Evolutionary conservation across 2,329 filamentous ascomycete genomes (phyloP).

Genomic region (Camptophora hylomeconis): DNA sequence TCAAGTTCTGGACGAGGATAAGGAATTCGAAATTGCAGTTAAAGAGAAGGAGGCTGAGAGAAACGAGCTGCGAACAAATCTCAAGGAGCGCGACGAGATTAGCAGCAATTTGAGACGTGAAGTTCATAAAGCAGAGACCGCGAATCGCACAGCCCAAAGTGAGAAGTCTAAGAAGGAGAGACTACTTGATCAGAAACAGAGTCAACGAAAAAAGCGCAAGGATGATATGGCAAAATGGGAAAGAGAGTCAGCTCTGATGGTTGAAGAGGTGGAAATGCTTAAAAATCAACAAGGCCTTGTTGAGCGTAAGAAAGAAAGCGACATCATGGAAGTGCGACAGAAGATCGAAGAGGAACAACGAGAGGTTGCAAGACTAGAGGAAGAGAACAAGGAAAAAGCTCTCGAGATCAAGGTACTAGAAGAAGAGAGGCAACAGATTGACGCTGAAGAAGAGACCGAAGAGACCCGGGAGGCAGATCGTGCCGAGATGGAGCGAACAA

Average conservation of each 20-base stretch:
- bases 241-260: slow-evolving; percentile 40
- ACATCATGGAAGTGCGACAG: slow-evolving; percentile 28
- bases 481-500: slow-evolving; percentile 35
- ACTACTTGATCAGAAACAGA: slow-evolving; percentile 45
- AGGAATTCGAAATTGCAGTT: slow-evolving; percentile 53
- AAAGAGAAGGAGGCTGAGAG: slow-evolving; percentile 63
- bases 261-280: slow-evolving; percentile 32
- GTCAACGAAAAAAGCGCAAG: slow-evolving; percentile 46
- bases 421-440: slow-evolving; percentile 40
- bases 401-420: slow-evolving; percentile 49
- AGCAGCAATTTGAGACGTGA: slow-evolving; percentile 74
- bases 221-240: slow-evolving; percentile 48
- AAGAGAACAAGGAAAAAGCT: slow-evolving; percentile 48
- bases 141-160: slow-evolving; percentile 69
- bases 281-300: slow-evolving; percentile 30
- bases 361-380: slow-evolving; percentile 44
- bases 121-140: slow-evolving; percentile 64
- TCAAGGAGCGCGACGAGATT: slow-evolving; percentile 83
- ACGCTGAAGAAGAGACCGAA: slow-evolving; percentile 33
- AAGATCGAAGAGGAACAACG: slow-evolving; percentile 33
- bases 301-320: slow-evolving; percentile 26
- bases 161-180: slow-evolving; percentile 66
- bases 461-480: slow-evolving; percentile 38
- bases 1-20: slow-evolving; percentile 54
- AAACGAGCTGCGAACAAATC: slow-evolving; percentile 60